Base-by-base conservation (phyloP, 2,329 filamentous ascomycete genomes). In the Myriosclerotinia scirpicola region DNA sequence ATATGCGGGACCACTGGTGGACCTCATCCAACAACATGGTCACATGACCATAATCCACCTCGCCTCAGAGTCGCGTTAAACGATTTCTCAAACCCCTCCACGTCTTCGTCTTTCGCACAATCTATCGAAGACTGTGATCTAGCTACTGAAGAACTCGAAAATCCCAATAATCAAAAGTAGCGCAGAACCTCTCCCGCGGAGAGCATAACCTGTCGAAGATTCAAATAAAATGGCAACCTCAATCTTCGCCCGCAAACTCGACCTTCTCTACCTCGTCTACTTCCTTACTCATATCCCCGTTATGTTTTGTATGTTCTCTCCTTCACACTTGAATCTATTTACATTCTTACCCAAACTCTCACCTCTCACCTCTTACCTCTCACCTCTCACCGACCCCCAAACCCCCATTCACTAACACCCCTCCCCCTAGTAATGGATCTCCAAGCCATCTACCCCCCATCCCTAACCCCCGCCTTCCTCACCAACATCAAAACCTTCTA, bases 211-310 rank as follows among this genome's bases (percentile, higher is more conserved):
- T 42, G 1, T 22, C 36, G 6, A 62, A 15, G 48, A 36, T 22
- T 20, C 2, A 30, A n/a, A 52, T 67, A 69, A 26, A 48, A 76
- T 76, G 75, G 67, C 70, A 5, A 56, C 67, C 17, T 72, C 73
- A 42, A 71, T 76, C 7, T 68, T 74, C 30, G 67, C 71, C 0
- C 73, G 75, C 20, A 77, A 76, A 61, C 68, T 72, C 44, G 76
- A 77, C 56, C 69, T 75, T 0, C 67, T 68, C 5, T 85, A 86
- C 71, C 79, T 89, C 6, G 71, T 82, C 50, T 89, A 89, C 79
- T 90, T 90, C 77, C 65, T 80, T 62, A 82, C 85, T 30, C 86
- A 89, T 73, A 75, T 89, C 44, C 85, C 86, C 0, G 80, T 89
- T 50, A 84, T 89, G 77, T 81, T 89, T 69, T 77, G 87, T 88